These are phyloP conservation scores for Podila minutissima DNA, from an alignment of 192 early-diverging fungal species.

Conservation along the genomic window DNA sequence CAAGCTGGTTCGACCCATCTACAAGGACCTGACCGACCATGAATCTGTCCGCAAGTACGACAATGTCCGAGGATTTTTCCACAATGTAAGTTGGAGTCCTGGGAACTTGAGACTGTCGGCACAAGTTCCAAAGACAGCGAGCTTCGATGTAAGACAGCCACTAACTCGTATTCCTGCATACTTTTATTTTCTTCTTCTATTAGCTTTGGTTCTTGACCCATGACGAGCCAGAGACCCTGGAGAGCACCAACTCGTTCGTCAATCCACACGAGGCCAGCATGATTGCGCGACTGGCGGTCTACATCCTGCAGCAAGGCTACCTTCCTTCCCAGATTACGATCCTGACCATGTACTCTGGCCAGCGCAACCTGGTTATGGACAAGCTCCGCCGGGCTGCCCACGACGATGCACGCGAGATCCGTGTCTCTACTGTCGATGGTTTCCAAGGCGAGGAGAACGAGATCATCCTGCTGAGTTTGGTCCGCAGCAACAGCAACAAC, in stretches of 20 bases:
- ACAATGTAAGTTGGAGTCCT: slow-evolving; percentile 47
- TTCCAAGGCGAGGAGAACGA: slow-evolving; percentile 99
- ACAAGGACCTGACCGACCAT: slow-evolving; percentile 57
- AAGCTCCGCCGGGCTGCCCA: slow-evolving; percentile 34
- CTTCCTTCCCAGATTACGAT: slow-evolving; percentile 51
- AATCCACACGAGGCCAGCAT: slow-evolving; percentile 44
- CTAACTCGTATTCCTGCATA: neutral
- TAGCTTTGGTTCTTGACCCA: slow-evolving; percentile 61
- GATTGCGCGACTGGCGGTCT: slow-evolving; percentile 23
- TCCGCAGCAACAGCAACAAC: slow-evolving; percentile 88
- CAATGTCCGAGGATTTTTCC: slow-evolving; percentile 54
- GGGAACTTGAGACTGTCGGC: neutral
- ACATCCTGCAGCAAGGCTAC: slow-evolving; percentile 50
- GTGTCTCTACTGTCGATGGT: slow-evolving; percentile 94
- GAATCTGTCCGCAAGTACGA: slow-evolving; percentile 42
- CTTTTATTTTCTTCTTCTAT: neutral
- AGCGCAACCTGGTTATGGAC: slow-evolving; percentile 51
- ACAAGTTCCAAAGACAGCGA: neutral
- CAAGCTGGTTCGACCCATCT: slow-evolving; percentile 59
- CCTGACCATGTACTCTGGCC: slow-evolving; percentile 66
- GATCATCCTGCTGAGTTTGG: slow-evolving; percentile 95
- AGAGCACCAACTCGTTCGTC: slow-evolving; percentile 31
- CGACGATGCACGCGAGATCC: slow-evolving; percentile 60
- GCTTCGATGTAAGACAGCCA: neutral
- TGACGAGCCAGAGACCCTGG: slow-evolving; percentile 39